Conservation (phyloP, 202 grass and related monocot species). For the Zoysia matrella region DNA sequence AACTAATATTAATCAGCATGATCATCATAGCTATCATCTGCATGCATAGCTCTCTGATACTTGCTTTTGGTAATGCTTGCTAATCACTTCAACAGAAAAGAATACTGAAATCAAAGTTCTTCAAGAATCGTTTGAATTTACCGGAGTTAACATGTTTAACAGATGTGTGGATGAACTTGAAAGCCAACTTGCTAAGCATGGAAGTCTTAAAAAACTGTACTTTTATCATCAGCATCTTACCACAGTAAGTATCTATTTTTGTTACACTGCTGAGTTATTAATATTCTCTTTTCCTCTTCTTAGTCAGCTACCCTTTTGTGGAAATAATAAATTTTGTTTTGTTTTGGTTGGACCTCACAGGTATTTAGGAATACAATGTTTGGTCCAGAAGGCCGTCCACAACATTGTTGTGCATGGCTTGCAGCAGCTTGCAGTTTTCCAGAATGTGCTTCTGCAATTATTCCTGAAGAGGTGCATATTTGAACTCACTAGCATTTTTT, state of each 20-base stretch:
- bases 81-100: neutral
- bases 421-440: conserved; percentile 98
- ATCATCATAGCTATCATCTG: neutral
- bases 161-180: conserved; percentile 99
- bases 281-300: conserved; percentile 8
- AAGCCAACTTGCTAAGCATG: conserved; percentile 85
- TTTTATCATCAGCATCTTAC: conserved; percentile 99
- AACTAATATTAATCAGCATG: too few relatives aligned
- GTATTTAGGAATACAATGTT: conserved; percentile 99
- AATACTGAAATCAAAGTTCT: conserved; percentile 27
- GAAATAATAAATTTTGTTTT: conserved; percentile 17
- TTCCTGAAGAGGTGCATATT: conserved; percentile 83
- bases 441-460: conserved; percentile 93
- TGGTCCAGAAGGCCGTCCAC: conserved; percentile 95
- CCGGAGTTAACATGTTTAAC: conserved; percentile 30
- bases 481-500: conserved; percentile 39
- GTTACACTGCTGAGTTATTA: conserved; percentile 17
- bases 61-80: conserved; percentile 31
- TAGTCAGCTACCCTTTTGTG: conserved; percentile 9
- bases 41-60: conserved; percentile 23
- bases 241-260: conserved; percentile 67
- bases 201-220: conserved; percentile 95
- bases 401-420: conserved; percentile 98
- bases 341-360: conserved; percentile 50
- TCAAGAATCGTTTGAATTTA: conserved; percentile 37